Percentiles rank a stretch among this genome's conserved stretches.
These are phyloP conservation scores for Cladosporium velox DNA, from an alignment of 2,329 filamentous ascomycete species.

Conservation along the genomic window DNA sequence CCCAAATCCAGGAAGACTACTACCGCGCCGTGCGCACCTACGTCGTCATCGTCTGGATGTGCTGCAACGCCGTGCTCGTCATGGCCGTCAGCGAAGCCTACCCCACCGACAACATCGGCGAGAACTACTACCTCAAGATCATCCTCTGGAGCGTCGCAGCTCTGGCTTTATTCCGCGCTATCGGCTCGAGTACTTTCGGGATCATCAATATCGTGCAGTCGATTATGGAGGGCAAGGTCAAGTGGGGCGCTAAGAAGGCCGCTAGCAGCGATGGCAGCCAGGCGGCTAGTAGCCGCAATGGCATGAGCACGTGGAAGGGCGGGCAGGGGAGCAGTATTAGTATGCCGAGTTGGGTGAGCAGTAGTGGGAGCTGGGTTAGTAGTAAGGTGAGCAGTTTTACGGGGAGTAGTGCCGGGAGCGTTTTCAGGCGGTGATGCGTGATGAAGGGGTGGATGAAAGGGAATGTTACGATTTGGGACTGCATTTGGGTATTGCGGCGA, in stretches of 20 bases:
- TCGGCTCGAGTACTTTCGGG: constrained; percentile 79
- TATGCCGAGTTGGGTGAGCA: constrained; percentile 41
- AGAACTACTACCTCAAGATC: constrained; percentile 89
- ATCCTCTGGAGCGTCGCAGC: constrained; percentile 89
- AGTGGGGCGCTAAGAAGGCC: constrained; percentile 42
- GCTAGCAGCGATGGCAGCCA: background rate
- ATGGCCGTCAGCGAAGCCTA: constrained; percentile 93
- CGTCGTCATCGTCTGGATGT: constrained; percentile 95
- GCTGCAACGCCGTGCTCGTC: constrained; percentile 85
- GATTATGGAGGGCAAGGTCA: constrained; percentile 82
- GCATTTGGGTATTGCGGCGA: background rate
- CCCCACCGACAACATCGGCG: constrained; percentile 66
- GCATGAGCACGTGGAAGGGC: constrained; percentile 27
- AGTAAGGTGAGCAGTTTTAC: constrained; percentile 39
- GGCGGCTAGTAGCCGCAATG: constrained; percentile 12
- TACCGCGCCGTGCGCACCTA: constrained; percentile 97
- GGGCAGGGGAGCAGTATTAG: constrained; percentile 34
- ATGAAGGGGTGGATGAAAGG: background rate
- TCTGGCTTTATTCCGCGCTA: constrained; percentile 81
- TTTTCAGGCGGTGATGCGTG: constrained; percentile 8
- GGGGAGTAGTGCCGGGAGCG: constrained; percentile 36
- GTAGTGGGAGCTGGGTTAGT: constrained; percentile 41
- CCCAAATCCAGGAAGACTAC: constrained; percentile 95
- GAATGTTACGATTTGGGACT: background rate
- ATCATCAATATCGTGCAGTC: constrained; percentile 82